Evolutionary conservation across 352 stramenopile species (phyloP).

Genomic region (Thraustotheca clavata): DNA sequence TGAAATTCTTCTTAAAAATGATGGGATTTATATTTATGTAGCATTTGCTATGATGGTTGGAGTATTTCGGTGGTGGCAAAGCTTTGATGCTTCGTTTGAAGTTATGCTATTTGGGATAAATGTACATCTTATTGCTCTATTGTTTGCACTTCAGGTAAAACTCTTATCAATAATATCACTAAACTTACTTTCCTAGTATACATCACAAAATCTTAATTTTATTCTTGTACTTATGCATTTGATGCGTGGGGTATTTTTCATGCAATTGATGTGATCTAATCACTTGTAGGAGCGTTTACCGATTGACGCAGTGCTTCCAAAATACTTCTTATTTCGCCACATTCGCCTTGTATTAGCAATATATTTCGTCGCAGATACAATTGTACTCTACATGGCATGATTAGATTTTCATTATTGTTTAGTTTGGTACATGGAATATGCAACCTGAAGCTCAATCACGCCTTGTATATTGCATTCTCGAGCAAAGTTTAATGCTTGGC

Average conservation of each 20-base stretch:
- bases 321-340: not conserved
- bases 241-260: not conserved
- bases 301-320: not conserved
- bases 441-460: not conserved
- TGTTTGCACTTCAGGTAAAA: not conserved
- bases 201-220: constrained; percentile 7
- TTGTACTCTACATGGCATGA: not conserved
- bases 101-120: constrained; percentile 1
- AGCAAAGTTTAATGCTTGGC: constrained; percentile 1
- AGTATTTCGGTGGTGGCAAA: not conserved
- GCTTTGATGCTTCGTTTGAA: not conserved
- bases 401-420: not conserved
- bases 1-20: not conserved
- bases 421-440: constrained; percentile 1
- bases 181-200: not conserved
- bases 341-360: not conserved
- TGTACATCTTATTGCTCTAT: not conserved
- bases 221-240: not conserved
- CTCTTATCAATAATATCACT: not conserved
- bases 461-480: not conserved
- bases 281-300: not conserved
- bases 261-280: not conserved
- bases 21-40: not conserved
- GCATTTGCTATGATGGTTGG: not conserved
- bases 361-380: not conserved